These are phyloP conservation scores for Elaeagnus macrophylla DNA, from an alignment of 306 rosid species.

Conservation along the genomic window DNA sequence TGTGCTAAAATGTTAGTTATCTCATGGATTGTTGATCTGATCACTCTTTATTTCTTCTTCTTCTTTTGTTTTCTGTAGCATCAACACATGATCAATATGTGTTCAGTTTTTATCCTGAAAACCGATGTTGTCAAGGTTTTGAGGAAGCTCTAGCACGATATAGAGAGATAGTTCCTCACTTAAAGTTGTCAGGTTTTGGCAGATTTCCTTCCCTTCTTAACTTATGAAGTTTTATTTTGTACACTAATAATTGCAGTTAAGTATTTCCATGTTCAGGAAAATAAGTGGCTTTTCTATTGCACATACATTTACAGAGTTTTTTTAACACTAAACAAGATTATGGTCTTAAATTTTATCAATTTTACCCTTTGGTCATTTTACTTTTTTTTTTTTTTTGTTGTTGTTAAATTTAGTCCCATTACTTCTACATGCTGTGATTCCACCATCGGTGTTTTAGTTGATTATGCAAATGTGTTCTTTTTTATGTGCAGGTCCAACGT, in stretches of 20 bases:
- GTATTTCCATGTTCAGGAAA: too few relatives aligned
- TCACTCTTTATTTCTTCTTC: conserved; percentile 18
- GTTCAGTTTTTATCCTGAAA: conserved; percentile 55
- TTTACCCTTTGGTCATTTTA: too few relatives aligned
- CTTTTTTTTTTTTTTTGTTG: too few relatives aligned
- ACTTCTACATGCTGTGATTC: too few relatives aligned
- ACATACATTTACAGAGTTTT: too few relatives aligned
- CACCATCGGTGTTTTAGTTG: background rate
- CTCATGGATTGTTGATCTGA: conserved; percentile 5
- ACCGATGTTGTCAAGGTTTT: conserved; percentile 61
- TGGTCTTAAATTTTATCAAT: too few relatives aligned
- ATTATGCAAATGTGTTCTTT: background rate
- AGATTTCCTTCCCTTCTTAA: conserved; percentile 10
- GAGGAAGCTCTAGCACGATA: conserved; percentile 80
- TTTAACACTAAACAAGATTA: too few relatives aligned
- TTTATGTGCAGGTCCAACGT: conserved; percentile 68
- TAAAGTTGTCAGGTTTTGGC: conserved; percentile 66
- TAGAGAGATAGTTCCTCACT: conserved; percentile 63
- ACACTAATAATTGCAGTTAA: too few relatives aligned
- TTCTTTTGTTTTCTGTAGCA: conserved; percentile 31
- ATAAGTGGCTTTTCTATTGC: too few relatives aligned
- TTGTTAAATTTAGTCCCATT: too few relatives aligned
- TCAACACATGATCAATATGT: conserved; percentile 63
- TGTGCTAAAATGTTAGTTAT: conserved; percentile 12
- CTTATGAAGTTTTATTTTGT: conserved; percentile 8